A percentile compares a stretch with the other conserved stretches of the same genome.
Evolutionary conservation across 805 yeast species (phyloP).

Genomic region (Pichia membranifaciens): DNA sequence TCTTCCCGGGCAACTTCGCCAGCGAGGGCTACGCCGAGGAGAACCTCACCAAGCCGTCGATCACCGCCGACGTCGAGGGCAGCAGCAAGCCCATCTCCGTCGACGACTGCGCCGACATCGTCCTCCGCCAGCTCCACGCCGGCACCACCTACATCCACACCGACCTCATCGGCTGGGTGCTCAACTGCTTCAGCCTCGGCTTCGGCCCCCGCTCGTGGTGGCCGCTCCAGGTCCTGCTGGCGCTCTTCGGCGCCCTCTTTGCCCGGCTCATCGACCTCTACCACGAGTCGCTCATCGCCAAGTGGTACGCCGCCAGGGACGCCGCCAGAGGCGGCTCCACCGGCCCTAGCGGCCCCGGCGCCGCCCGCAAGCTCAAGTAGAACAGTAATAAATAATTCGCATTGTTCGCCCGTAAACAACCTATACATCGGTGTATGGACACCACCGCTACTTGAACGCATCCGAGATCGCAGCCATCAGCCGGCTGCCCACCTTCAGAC

Average conservation of each 20-base stretch:
- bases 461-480: conserved; percentile 7
- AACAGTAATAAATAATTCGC: background rate
- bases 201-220: conserved; percentile 60
- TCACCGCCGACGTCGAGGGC: conserved; percentile 82
- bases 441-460: conserved; percentile 1
- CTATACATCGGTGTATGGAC: background rate
- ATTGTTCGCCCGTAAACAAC: background rate
- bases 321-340: too few species aligned
- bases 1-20: conserved; percentile 83
- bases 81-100: conserved; percentile 66
- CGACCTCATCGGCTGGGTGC: conserved; percentile 78
- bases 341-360: too few species aligned
- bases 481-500: conserved; percentile 20
- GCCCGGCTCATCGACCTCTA: conserved; percentile 55
- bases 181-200: conserved; percentile 64
- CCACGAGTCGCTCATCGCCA: conserved; percentile 46
- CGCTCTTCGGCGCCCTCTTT: conserved; percentile 44
- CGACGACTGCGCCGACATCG: conserved; percentile 55
- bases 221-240: conserved; percentile 43
- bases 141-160: conserved; percentile 77
- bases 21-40: conserved; percentile 86
- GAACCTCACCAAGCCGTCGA: conserved; percentile 76
- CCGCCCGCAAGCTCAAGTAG: background rate
- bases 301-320: conserved; percentile 44
- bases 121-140: conserved; percentile 44